A percentile compares a stretch with the other conserved stretches of the same genome.
Evolutionary conservation across 305 asterid species (phyloP).

Genomic region (Coffea humblotiana): DNA sequence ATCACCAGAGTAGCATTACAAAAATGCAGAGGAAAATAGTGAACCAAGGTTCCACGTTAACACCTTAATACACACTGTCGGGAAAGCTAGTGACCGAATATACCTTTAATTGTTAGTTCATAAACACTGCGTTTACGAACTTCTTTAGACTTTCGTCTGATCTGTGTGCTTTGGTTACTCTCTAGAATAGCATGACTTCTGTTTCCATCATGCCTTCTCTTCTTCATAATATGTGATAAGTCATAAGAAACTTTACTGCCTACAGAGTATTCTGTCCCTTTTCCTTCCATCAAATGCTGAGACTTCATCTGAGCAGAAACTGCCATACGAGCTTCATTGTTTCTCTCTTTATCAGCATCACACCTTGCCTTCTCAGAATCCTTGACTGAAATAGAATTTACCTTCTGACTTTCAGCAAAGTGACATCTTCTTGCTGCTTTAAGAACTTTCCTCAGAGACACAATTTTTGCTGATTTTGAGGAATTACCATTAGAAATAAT

Average conservation of each 20-base stretch:
- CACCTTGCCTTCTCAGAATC: conserved; percentile 31
- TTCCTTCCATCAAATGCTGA: conserved; percentile 28
- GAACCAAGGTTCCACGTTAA: neutral
- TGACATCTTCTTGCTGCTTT: conserved; percentile 30
- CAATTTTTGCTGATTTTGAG: conserved; percentile 44
- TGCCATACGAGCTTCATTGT: conserved; percentile 17
- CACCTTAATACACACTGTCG: neutral
- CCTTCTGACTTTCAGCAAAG: conserved; percentile 25
- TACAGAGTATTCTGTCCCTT: conserved; percentile 26
- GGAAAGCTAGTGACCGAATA: conserved; percentile 22
- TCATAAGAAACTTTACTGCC: conserved; percentile 32
- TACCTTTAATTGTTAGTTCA: conserved; percentile 51
- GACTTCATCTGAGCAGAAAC: conserved; percentile 33
- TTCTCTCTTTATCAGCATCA: conserved; percentile 24
- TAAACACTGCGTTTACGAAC: conserved; percentile 50
- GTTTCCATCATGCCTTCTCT: conserved; percentile 29
- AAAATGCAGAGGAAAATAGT: neutral
- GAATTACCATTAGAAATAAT: conserved; percentile 55
- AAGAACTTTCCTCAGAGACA: conserved; percentile 43
- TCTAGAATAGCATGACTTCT: conserved; percentile 24
- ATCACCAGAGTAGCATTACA: neutral
- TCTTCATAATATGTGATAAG: conserved; percentile 28
- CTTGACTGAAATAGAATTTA: conserved; percentile 26
- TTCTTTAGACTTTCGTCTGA: conserved; percentile 40
- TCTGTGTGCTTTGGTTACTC: conserved; percentile 25